A percentile compares a stretch with the other conserved stretches of the same genome.
Evolutionary conservation across 176 grass and related monocot species (phyloP).

Genomic region (Triticum monococcum): DNA sequence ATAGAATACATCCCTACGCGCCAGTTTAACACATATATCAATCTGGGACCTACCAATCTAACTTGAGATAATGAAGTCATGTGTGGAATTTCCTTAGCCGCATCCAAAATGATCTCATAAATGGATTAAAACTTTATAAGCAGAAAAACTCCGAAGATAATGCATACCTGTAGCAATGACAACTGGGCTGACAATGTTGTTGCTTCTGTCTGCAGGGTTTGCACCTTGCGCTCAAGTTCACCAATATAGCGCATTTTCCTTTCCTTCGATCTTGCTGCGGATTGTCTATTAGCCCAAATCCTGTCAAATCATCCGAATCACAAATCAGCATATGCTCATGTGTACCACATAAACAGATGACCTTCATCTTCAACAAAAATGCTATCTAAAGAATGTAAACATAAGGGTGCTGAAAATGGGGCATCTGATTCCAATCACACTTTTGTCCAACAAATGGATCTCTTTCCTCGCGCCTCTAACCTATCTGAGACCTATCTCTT

Average conservation of each 20-base stretch:
- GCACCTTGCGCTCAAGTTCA: slow-evolving; percentile 67
- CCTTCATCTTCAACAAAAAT: neutral
- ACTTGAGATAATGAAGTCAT: neutral
- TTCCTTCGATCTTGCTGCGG: slow-evolving; percentile 85
- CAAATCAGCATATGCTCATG: slow-evolving; percentile 27
- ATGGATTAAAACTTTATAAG: neutral
- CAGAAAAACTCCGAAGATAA: slow-evolving; percentile 7
- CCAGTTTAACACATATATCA: neutral
- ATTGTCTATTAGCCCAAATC: slow-evolving; percentile 89
- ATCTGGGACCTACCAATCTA: neutral
- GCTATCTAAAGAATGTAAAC: neutral
- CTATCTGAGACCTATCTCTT: neutral
- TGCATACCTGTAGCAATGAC: slow-evolving; percentile 55
- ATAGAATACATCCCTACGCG: neutral
- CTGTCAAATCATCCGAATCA: slow-evolving; percentile 32
- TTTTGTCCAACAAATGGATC: neutral
- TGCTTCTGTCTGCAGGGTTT: slow-evolving; percentile 62
- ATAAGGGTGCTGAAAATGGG: neutral
- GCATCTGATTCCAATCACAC: neutral
- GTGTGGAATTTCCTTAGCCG: neutral
- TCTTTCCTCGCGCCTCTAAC: neutral
- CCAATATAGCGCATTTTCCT: slow-evolving; percentile 77
- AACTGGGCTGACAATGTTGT: slow-evolving; percentile 67
- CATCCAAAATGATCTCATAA: neutral
- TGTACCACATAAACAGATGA: neutral